These are phyloP conservation scores for Hexamita inflata DNA, from an alignment of 208 protist species.

Conservation along the genomic window DNA sequence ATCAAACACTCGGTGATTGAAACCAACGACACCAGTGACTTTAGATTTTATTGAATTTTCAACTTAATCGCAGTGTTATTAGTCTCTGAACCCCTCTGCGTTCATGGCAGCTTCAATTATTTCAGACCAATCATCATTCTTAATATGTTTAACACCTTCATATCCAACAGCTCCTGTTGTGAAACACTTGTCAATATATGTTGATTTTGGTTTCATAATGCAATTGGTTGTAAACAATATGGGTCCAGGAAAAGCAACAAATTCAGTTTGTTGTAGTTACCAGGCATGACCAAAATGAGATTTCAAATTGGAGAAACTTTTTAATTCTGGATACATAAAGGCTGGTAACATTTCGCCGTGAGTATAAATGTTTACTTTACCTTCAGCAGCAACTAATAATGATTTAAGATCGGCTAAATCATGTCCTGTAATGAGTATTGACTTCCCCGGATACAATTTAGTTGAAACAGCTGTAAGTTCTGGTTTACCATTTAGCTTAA, in stretches of 20 bases:
- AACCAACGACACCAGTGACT: constrained; percentile 27
- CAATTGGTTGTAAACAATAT: constrained; percentile 74
- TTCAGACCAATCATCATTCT: constrained; percentile 38
- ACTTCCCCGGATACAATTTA: constrained; percentile 19
- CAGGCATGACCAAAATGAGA: constrained; percentile 58
- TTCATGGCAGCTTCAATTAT: constrained; percentile 48
- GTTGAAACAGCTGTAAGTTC: neutral
- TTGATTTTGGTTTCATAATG: constrained; percentile 48
- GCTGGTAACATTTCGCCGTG: constrained; percentile 69
- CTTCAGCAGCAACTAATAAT: constrained; percentile 44
- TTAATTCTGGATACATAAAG: constrained; percentile 59
- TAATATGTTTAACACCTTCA: constrained; percentile 38
- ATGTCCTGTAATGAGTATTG: constrained; percentile 34
- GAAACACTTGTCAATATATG: constrained; percentile 58
- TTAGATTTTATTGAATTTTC: constrained; percentile 19
- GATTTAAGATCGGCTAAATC: constrained; percentile 45
- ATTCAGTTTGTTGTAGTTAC: constrained; percentile 58
- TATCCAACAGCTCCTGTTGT: constrained; percentile 48
- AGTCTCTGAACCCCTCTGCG: constrained; percentile 40
- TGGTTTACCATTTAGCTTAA: no score
- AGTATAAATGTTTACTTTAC: constrained; percentile 61
- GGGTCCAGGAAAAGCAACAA: constrained; percentile 57
- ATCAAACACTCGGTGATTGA: constrained; percentile 37
- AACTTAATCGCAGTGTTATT: neutral
- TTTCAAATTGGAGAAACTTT: constrained; percentile 49